A percentile compares a stretch with the other conserved stretches of the same genome.
These are phyloP conservation scores for Xylariaceae sp. DNA, from an alignment of 2,329 filamentous ascomycete species.

Conservation along the genomic window DNA sequence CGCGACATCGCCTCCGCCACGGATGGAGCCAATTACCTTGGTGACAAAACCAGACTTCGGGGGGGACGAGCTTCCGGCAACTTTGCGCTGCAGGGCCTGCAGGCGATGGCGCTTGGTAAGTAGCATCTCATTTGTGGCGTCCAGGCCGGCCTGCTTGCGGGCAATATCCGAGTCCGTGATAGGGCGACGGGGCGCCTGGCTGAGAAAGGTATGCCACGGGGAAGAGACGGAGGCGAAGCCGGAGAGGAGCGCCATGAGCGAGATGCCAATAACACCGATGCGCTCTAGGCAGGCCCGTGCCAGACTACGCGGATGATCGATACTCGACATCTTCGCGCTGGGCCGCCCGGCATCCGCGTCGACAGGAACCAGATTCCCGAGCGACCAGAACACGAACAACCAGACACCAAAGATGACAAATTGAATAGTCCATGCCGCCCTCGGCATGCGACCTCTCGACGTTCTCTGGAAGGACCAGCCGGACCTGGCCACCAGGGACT, in stretches of 20 bases:
- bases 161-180: conserved; percentile 68
- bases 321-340: conserved; percentile 28
- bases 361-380: conserved; percentile 55
- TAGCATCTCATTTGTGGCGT: conserved; percentile 74
- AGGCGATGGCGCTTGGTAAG: conserved; percentile 65
- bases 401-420: conserved; percentile 55
- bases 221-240: conserved; percentile 85
- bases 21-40: conserved; percentile 65
- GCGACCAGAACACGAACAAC: conserved; percentile 69
- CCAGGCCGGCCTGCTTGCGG: conserved; percentile 70
- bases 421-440: conserved; percentile 58
- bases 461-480: conserved; percentile 58
- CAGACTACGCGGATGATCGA: conserved; percentile 32
- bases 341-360: conserved; percentile 35
- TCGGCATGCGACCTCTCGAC: conserved; percentile 47
- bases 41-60: conserved; percentile 56
- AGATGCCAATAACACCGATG: conserved; percentile 78
- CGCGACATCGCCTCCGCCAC: conserved; percentile 52
- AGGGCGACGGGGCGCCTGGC: conserved; percentile 46
- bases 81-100: conserved; percentile 60
- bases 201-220: conserved; percentile 75
- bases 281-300: conserved; percentile 54
- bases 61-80: conserved; percentile 29
- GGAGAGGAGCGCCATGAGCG: conserved; percentile 79
- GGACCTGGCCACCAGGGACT: conserved; percentile 49